phyloP scores from a whole-genome alignment of 768 basidiomycete genomes.

The Mycena latifolia region DNA sequence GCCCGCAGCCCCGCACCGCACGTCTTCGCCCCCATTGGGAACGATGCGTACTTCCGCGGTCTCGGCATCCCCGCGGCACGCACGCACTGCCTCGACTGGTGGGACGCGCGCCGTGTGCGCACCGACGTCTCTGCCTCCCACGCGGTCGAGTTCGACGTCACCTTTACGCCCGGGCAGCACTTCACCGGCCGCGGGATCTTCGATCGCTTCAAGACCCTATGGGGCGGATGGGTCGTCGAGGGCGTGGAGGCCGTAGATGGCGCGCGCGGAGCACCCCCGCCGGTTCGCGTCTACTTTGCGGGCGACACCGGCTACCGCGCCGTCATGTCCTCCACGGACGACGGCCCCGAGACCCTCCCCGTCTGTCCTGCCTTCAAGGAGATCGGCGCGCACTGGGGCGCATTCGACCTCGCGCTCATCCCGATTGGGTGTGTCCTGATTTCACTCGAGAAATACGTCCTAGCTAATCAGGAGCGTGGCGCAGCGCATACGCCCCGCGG shows the following conservation, averaged over 20 bases:
- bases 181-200: conserved; percentile 61
- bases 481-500: conserved; percentile 72
- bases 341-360: conserved; percentile 57
- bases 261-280: conserved; percentile 4
- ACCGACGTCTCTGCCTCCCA: conserved; percentile 39
- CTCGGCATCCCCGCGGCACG: conserved; percentile 54
- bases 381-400: conserved; percentile 73
- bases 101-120: conserved; percentile 61
- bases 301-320: conserved; percentile 78
- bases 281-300: conserved; percentile 67
- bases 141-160: conserved; percentile 55
- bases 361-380: conserved; percentile 80
- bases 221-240: conserved; percentile 76
- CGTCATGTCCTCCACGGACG: conserved; percentile 60
- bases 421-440: conserved; percentile 67
- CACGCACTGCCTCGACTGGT: conserved; percentile 74
- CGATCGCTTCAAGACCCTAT: conserved; percentile 70
- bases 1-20: conserved; percentile 53
- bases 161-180: conserved; percentile 77
- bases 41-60: conserved; percentile 53
- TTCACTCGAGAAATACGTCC: too few relatives aligned
- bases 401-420: conserved; percentile 77
- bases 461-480: too few relatives aligned
- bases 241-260: conserved; percentile 51
- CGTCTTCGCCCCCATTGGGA: conserved; percentile 72